Conservation (phyloP, 1,284 basidiomycete species). For the Rhodotorula mucilaginosa region DNA sequence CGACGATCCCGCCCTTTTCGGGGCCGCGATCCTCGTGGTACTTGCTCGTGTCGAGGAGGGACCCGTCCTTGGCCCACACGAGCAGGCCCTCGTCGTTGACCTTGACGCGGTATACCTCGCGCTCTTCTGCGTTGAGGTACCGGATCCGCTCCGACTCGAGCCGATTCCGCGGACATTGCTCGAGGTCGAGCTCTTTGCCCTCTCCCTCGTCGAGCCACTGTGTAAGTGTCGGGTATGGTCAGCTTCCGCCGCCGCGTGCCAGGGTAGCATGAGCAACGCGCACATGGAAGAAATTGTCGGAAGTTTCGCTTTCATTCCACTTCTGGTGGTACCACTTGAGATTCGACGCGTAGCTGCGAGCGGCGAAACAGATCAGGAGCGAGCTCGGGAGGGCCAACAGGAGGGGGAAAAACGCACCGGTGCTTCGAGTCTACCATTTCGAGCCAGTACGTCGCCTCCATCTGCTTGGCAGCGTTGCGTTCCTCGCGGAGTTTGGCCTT, state of each 20-base stretch:
- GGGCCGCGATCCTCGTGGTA: constrained; percentile 41
- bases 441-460: constrained; percentile 40
- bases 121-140: constrained; percentile 67
- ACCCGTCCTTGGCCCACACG: constrained; percentile 66
- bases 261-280: constrained; percentile 40
- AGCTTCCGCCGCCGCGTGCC: background rate
- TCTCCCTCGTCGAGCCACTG: constrained; percentile 67
- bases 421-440: constrained; percentile 62
- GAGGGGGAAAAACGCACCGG: constrained; percentile 1
- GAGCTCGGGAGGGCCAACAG: background rate
- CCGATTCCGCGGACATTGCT: constrained; percentile 64
- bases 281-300: constrained; percentile 72
- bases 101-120: constrained; percentile 67
- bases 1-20: constrained; percentile 48
- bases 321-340: constrained; percentile 60
- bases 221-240: background rate
- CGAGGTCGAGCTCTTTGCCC: constrained; percentile 64
- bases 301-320: constrained; percentile 64
- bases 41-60: constrained; percentile 53
- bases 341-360: constrained; percentile 59
- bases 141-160: constrained; percentile 62
- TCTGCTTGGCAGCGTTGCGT: constrained; percentile 31
- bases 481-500: constrained; percentile 25
- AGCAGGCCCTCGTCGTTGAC: constrained; percentile 64
- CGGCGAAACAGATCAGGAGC: background rate